These are phyloP conservation scores for Nemophila menziesii DNA, from an alignment of 257 asterid species.

Conservation along the genomic window DNA sequence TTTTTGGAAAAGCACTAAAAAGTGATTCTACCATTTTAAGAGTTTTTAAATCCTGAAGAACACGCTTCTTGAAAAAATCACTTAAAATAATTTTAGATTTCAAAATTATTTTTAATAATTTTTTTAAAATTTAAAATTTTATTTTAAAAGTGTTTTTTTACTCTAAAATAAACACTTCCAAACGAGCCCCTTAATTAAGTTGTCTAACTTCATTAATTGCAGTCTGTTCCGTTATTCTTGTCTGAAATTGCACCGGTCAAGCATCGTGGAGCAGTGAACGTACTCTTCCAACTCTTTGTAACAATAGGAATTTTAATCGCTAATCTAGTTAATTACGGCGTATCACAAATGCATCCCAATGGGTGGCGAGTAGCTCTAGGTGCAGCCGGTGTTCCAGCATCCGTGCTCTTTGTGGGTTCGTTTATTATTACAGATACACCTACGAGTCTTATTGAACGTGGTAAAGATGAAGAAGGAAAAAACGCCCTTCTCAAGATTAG, in stretches of 20 bases:
- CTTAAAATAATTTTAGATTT: too few relatives aligned
- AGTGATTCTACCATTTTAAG: too few relatives aligned
- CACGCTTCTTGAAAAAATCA: too few relatives aligned
- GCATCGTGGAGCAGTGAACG: slow-evolving; percentile 32
- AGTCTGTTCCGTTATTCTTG: slow-evolving; percentile 33
- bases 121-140: too few relatives aligned
- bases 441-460: slow-evolving; percentile 20
- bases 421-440: slow-evolving; percentile 27
- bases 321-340: slow-evolving; percentile 17
- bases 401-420: slow-evolving; percentile 12
- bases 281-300: slow-evolving; percentile 21
- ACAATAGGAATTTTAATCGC: slow-evolving; percentile 23
- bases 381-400: slow-evolving; percentile 26
- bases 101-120: too few relatives aligned
- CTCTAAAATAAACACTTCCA: too few relatives aligned
- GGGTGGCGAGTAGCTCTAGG: slow-evolving; percentile 32
- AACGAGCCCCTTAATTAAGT: neutral
- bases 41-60: neutral
- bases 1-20: too few relatives aligned
- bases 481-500: slow-evolving; percentile 16
- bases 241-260: slow-evolving; percentile 34
- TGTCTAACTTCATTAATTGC: too few relatives aligned
- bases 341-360: slow-evolving; percentile 12
- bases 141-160: neutral
- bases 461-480: slow-evolving; percentile 14